phyloP scores from a whole-genome alignment of 345 rosid species.

The Arabis hirsuta region DNA sequence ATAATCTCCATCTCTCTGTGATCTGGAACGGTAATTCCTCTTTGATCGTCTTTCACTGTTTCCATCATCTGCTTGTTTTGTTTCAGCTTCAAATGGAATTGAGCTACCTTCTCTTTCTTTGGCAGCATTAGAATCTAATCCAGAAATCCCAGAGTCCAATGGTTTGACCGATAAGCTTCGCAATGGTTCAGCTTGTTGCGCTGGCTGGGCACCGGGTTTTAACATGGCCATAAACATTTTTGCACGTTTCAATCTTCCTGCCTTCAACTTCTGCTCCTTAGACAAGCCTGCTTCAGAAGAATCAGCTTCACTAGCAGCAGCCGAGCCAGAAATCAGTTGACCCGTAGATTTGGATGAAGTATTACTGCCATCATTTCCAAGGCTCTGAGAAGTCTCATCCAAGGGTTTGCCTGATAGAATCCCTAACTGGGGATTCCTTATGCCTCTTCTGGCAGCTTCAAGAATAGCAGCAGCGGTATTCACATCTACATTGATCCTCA shows the following conservation, averaged over 20 bases:
- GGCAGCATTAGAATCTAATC: slow-evolving; percentile 47
- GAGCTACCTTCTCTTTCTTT: slow-evolving; percentile 62
- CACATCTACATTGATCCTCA: slow-evolving; percentile 69
- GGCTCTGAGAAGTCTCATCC: slow-evolving; percentile 48
- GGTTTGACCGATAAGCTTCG: slow-evolving; percentile 63
- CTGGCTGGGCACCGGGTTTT: slow-evolving; percentile 60
- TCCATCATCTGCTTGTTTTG: slow-evolving; percentile 54
- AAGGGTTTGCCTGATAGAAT: slow-evolving; percentile 50
- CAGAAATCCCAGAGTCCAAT: slow-evolving; percentile 53
- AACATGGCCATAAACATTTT: slow-evolving; percentile 89
- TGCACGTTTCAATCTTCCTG: slow-evolving; percentile 94
- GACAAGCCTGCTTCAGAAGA: slow-evolving; percentile 68
- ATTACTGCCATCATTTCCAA: slow-evolving; percentile 49
- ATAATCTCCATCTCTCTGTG: slow-evolving; percentile 49
- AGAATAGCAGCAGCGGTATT: slow-evolving; percentile 91
- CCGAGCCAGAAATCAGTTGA: slow-evolving; percentile 49
- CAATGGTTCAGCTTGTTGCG: slow-evolving; percentile 54
- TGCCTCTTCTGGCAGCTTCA: slow-evolving; percentile 89
- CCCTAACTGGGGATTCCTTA: slow-evolving; percentile 71
- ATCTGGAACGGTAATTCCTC: slow-evolving; percentile 76
- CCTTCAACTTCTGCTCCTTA: slow-evolving; percentile 83
- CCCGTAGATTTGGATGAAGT: slow-evolving; percentile 46
- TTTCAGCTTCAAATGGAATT: slow-evolving; percentile 48
- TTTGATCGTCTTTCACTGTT: slow-evolving; percentile 60
- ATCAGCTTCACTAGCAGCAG: slow-evolving; percentile 70